Base-by-base conservation (phyloP, 768 basidiomycete genomes). In the Termitomyces heimii region DNA sequence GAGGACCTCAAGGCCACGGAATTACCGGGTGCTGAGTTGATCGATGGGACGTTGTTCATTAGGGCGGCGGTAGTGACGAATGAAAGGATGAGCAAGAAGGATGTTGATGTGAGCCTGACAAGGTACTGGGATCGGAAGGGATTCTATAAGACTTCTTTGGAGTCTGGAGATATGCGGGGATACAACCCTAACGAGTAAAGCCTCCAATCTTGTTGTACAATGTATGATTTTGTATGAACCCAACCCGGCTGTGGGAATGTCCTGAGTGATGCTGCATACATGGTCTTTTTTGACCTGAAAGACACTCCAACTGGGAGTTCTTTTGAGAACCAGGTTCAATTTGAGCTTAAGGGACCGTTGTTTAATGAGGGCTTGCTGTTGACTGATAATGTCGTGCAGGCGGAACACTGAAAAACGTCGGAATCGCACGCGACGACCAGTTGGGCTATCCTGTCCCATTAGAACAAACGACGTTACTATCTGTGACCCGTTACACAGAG, bases 21-120 rank as follows among this genome's bases (percentile, higher is more conserved):
- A 39, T 65, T 80, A 18, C 68, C 73, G 10, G 83, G 77, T 31
- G 74, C 73, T 2, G 77, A 78, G 43, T 40, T 67, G 29, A 62
- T 77, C 16, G 86, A 88, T 54, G 85, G 86, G 5, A 79, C 77
- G 20, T 57, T 88, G 35, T 88, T 88, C 65, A 63, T 84, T 44
- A 70, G 84, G 43, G 69, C 71, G 2, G 84, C 85, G 0, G 77
- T 77, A 55, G 50, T 83, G 62, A 78, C 78, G 1, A 71, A 73
- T 22, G 71, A 76, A 29, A 69, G 72, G n/a, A 67, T 69, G 45
- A 65, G 66, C n/a, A 59, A 65, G 2, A 63, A 65, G 47, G 70
- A 72, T 55, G 65, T 66, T 2, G 61, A 68, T 43, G 14, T 62
- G 22, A 62, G 60, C 22, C 29, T 60, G 45, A 47, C 55, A 1